Evolutionary conservation across 2,329 filamentous ascomycete species (phyloP), one percentile per base, ranked within the genome.

Genomic region (Sclerotinia subarctica): DNA sequence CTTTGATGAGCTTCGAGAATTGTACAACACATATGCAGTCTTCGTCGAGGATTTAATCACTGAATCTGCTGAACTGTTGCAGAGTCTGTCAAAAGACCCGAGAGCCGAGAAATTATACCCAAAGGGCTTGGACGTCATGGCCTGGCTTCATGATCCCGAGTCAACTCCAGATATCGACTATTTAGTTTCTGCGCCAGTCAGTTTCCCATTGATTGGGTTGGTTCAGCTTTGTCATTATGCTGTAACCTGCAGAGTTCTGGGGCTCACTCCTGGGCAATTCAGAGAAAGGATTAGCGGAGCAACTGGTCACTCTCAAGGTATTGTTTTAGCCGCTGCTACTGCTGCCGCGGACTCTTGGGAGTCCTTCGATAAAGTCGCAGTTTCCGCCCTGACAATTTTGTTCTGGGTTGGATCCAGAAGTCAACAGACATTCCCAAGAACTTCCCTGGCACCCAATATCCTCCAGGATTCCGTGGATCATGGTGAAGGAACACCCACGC

Each of bases 401-500:
- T 99, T 99, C 85, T 99, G 95, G 95, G 97, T 99, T 73, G 95
- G 96, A 78, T 89, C 94, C 70, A 90, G 95, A 76, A 97, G 94
- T 79, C 95, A 99, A 80, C 95, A 99, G 80, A 94, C 94, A 2
- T 99, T 97, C 81, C 96, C 95, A 51, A 89, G 92, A 74, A 99
- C 95, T 4, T 98, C 95, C 46, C 86, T 99, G 75, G 93, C 94
- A 4, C 96, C 95, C 0, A 91, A 88, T 56, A 92, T 94, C 77
- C 85, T 99, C 66, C 92, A 94, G 78, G 95, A 99, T 80, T 97
- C 95, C 1, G 86, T 93, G 73, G 94, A 97, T 78, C 90, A 95
- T 78, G 94, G 95, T 64, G 95, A 99, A 81, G 96, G 96, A n/a
- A 86, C 86, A 7, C 95, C 96, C 1, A 98, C 95, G 1, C 96